Percentiles rank a stretch among this genome's conserved stretches.
phyloP scores from a whole-genome alignment of 2,329 filamentous ascomycete genomes.

The Alternaria incomplexa region DNA sequence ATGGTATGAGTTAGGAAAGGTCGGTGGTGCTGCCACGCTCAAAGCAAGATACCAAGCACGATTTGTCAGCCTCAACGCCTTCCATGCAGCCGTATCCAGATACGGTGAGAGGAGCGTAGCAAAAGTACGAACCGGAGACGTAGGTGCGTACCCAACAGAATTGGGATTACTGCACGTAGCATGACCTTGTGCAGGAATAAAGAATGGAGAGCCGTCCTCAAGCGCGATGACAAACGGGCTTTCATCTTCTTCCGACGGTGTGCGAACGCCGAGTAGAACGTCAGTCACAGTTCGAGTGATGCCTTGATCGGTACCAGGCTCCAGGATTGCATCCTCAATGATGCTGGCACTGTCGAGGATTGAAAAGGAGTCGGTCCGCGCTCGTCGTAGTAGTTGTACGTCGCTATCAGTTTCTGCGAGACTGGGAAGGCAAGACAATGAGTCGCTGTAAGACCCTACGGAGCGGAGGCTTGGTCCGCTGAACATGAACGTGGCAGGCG shows the following conservation, averaged over 20 bases:
- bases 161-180: background rate
- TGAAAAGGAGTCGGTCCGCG: conserved; percentile 30
- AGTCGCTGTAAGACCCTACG: conserved; percentile 28
- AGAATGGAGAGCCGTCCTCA: background rate
- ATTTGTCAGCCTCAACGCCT: conserved; percentile 42
- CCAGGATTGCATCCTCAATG: conserved; percentile 28
- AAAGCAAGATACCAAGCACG: conserved; percentile 44
- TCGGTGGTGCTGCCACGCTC: conserved; percentile 22
- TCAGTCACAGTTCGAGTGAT: conserved; percentile 35
- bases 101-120: conserved; percentile 14
- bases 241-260: conserved; percentile 26
- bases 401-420: conserved; percentile 23
- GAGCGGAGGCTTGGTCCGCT: conserved; percentile 41
- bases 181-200: background rate
- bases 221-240: conserved; percentile 8
- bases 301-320: conserved; percentile 25
- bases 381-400: conserved; percentile 9
- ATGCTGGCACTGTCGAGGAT: conserved; percentile 24
- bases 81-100: conserved; percentile 19
- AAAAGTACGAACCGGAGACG: background rate
- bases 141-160: background rate
- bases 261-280: conserved; percentile 28
- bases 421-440: conserved; percentile 26
- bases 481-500: conserved; percentile 41
- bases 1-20: conserved; percentile 34